phyloP scores from a whole-genome alignment of 2,329 filamentous ascomycete species.

The Apiospora aurea region DNA sequence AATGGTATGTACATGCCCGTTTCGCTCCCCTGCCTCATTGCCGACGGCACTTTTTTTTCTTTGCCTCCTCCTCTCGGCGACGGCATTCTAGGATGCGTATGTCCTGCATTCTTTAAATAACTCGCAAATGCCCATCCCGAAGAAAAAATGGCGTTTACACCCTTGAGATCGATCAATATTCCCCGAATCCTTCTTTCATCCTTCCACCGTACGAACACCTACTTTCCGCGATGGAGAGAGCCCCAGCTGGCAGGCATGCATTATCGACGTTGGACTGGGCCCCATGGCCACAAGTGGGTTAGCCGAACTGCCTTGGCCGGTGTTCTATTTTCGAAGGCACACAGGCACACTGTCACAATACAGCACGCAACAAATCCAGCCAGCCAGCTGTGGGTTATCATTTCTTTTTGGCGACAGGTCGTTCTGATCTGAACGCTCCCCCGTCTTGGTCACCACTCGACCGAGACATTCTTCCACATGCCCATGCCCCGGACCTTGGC shows the following conservation, averaged over 20 bases:
- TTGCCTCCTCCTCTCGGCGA: no score
- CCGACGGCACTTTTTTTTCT: not conserved
- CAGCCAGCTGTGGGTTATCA: not conserved
- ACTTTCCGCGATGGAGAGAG: slow-evolving; percentile 13
- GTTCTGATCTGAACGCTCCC: slow-evolving; percentile 10
- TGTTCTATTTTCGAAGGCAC: slow-evolving; percentile 18
- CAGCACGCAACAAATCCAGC: not conserved
- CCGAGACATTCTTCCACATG: slow-evolving; percentile 19
- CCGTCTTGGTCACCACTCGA: slow-evolving; percentile 18
- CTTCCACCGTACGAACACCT: slow-evolving; percentile 12
- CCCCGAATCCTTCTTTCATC: slow-evolving; percentile 11
- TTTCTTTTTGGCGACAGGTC: slow-evolving; percentile 21
- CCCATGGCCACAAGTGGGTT: slow-evolving; percentile 10
- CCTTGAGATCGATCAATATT: slow-evolving; percentile 12
- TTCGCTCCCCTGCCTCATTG: not conserved
- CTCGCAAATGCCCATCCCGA: not conserved
- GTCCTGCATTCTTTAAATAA: slow-evolving; percentile 7
- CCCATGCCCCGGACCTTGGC: slow-evolving; percentile 21
- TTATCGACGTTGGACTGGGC: not conserved
- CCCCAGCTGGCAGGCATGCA: slow-evolving; percentile 6
- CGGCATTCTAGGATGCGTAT: not conserved
- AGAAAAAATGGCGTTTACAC: not conserved
- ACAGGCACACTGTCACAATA: no score
- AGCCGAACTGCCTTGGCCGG: not conserved
- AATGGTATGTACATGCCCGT: not conserved